Percentiles rank a stretch among this genome's conserved stretches.
Conservation (phyloP, 352 stramenopile genomes). For the Hyaloperonospora brassicae region DNA sequence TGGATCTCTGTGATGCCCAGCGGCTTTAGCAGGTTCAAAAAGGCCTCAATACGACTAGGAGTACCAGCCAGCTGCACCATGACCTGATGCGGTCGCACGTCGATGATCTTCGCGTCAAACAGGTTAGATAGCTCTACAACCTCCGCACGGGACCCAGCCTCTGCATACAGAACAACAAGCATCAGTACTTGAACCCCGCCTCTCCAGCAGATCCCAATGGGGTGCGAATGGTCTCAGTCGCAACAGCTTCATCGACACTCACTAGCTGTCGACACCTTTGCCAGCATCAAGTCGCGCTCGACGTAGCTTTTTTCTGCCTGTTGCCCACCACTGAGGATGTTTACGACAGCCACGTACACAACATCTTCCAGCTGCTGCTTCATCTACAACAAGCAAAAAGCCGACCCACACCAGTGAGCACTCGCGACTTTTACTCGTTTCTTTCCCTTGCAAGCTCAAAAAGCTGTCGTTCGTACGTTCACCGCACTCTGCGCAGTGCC, state of each 20-base stretch:
- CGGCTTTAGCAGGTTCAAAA: slow-evolving; percentile 76
- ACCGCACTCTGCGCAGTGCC: slow-evolving; percentile 69
- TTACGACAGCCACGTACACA: slow-evolving; percentile 80
- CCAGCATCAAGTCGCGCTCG: slow-evolving; percentile 82
- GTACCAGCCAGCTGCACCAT: slow-evolving; percentile 80
- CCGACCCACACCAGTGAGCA: neutral
- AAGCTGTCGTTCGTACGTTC: slow-evolving; percentile 36
- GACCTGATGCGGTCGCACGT: slow-evolving; percentile 73
- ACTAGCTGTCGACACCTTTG: slow-evolving; percentile 76
- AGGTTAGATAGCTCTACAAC: slow-evolving; percentile 76
- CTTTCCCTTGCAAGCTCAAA: neutral
- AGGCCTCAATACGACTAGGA: slow-evolving; percentile 68
- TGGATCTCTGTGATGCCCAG: slow-evolving; percentile 81
- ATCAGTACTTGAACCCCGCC: slow-evolving; percentile 1
- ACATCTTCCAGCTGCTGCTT: slow-evolving; percentile 85
- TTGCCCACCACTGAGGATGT: slow-evolving; percentile 68
- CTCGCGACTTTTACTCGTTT: slow-evolving; percentile 3
- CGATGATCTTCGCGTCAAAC: slow-evolving; percentile 83
- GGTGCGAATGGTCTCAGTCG: too few relatives aligned
- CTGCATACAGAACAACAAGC: slow-evolving; percentile 22
- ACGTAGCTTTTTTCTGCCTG: slow-evolving; percentile 73
- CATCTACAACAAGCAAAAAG: slow-evolving; percentile 36
- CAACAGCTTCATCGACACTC: slow-evolving; percentile 14
- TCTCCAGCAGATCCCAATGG: neutral
- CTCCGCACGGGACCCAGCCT: slow-evolving; percentile 54